Evolutionary conservation across 768 basidiomycete genomes (phyloP).

Genomic region (Hygrocybe coccinea): DNA sequence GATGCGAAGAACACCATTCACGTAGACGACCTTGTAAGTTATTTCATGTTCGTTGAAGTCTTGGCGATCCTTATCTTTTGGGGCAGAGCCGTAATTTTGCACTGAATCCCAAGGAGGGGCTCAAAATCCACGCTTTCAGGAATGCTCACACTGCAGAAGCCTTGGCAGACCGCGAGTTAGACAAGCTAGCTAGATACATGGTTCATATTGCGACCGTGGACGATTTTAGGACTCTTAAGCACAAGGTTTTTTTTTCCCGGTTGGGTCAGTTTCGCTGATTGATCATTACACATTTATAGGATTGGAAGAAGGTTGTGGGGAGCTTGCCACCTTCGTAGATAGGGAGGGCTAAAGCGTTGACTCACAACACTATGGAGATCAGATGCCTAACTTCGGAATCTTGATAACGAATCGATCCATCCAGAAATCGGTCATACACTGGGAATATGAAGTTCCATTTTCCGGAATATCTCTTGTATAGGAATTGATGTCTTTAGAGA

Average conservation of each 20-base stretch:
- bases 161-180: slow-evolving; percentile 63
- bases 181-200: slow-evolving; percentile 61
- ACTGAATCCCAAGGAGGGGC: slow-evolving; percentile 75
- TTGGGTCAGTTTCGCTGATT: slow-evolving; percentile 1
- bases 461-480: too few species aligned
- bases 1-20: slow-evolving; percentile 75
- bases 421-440: too few species aligned
- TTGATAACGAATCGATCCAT: too few species aligned
- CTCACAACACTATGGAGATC: too few species aligned
- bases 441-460: too few species aligned
- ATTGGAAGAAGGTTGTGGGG: slow-evolving; percentile 49
- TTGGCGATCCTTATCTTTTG: slow-evolving; percentile 4
- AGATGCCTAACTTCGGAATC: too few species aligned
- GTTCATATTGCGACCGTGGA: slow-evolving; percentile 52
- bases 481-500: too few species aligned
- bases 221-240: slow-evolving; percentile 62
- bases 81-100: slow-evolving; percentile 77
- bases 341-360: neutral
- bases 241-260: slow-evolving; percentile 70
- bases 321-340: slow-evolving; percentile 26
- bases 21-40: slow-evolving; percentile 72
- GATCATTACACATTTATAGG: slow-evolving; percentile 24
- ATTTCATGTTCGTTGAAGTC: neutral
- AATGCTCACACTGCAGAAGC: slow-evolving; percentile 64
- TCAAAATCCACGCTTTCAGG: slow-evolving; percentile 81